Conservation (phyloP, 129 eudicot genomes). For the Tagetes erecta region DNA sequence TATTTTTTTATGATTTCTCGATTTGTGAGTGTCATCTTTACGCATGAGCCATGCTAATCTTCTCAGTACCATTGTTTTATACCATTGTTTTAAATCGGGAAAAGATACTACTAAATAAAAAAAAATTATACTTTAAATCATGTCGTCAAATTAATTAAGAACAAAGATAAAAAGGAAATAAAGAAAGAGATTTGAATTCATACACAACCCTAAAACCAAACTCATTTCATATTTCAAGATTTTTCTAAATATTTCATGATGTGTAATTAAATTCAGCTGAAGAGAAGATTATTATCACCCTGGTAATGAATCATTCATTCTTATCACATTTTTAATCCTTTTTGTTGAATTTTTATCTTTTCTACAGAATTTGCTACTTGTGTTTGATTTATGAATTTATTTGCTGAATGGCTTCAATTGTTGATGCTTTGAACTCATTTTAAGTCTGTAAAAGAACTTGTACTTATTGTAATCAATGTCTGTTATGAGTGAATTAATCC, state of each 20-base stretch:
- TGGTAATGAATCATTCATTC: neutral
- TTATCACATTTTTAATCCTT: neutral
- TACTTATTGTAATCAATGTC: neutral
- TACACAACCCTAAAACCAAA: neutral
- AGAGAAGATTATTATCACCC: neutral
- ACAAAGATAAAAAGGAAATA: neutral
- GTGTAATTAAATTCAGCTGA: neutral
- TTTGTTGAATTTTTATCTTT: neutral
- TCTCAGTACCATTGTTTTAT: too few relatives aligned
- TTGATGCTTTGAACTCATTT: neutral
- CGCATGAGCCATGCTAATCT: too few relatives aligned
- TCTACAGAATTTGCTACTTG: neutral
- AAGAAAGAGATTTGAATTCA: neutral
- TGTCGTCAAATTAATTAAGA: neutral
- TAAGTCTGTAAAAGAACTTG: neutral
- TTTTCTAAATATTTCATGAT: neutral
- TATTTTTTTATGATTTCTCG: too few relatives aligned
- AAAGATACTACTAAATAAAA: too few relatives aligned
- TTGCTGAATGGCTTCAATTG: neutral
- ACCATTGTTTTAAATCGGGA: too few relatives aligned
- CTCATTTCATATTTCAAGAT: neutral
- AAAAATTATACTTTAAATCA: too few relatives aligned
- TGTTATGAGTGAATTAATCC: neutral
- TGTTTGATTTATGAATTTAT: neutral
- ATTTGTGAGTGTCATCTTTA: too few relatives aligned